Evolutionary conservation across 495 filamentous ascomycete species (phyloP), one percentile per base, ranked within the genome.

Genomic region (Lentithecium fluviatile): DNA sequence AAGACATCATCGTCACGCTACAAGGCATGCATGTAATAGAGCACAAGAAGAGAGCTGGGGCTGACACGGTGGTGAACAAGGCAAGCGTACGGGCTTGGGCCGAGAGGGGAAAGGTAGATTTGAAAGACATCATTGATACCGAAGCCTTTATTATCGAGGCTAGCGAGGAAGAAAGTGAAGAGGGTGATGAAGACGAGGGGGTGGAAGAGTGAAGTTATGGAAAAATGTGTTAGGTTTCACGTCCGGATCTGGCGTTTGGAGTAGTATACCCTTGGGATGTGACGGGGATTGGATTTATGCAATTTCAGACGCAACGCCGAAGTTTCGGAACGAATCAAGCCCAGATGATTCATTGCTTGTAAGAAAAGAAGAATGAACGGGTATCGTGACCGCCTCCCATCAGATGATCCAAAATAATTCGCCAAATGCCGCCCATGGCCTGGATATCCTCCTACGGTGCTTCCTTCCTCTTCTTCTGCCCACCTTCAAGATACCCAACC

Each of bases 1-100:
- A 95, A 46, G 92, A 97, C 73, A 87, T 91, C 26, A 80, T 95
- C 38, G 79, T 77, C n/a, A 82, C 90, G 24, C 76, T 95, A 32
- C 83, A 87, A 58, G 85, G 87, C 29, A 89, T 95, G 87, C 85
- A 82, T 6, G 79, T 92, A 32, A 76, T 86, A 34, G 86, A 89
- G 59, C 56, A 51, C 32, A 58, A 45, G 56, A 74, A 68, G 67
- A 65, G 64, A 38, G 71, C 64, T 19, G 74, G 78, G 34, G 77
- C 72, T 15, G 74, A 79, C 10, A 77, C 82, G 8, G 71, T 75
- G 20, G 71, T 88, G 36, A 80, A 82, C 43, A 85, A 82, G 70
- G 72, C 74, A 20, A 78, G 72, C 13, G 77, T 88, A 19, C 70
- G 78, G 62, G 71, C 66, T 40, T 88, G 84, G 84, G 76, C 80